Conservation (phyloP, 257 asterid genomes). For the Craterostigma plantagineum region DNA sequence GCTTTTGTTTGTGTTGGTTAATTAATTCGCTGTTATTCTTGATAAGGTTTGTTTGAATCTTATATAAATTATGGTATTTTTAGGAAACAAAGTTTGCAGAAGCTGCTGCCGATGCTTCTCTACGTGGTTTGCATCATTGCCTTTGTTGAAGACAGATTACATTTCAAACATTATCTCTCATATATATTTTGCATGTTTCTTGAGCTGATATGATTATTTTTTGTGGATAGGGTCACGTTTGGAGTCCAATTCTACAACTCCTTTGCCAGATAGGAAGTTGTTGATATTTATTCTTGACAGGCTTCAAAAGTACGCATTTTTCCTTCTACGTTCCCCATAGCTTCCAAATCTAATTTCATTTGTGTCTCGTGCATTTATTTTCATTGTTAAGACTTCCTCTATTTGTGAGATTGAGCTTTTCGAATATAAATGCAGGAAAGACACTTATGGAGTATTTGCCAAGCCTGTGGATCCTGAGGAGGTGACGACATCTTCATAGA, state of each 20-base stretch:
- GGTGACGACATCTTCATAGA: slow-evolving; percentile 23
- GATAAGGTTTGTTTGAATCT: no score
- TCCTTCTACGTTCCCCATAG: slow-evolving; percentile 13
- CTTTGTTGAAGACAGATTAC: background rate
- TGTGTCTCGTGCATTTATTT: slow-evolving; percentile 11
- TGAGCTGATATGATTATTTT: slow-evolving; percentile 1
- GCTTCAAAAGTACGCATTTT: slow-evolving; percentile 77
- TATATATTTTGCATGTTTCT: background rate
- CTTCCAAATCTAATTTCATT: slow-evolving; percentile 8
- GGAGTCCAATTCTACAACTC: slow-evolving; percentile 81
- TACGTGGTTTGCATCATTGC: no score
- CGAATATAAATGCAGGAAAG: slow-evolving; percentile 64
- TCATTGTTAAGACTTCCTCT: slow-evolving; percentile 10
- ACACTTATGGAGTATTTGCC: slow-evolving; percentile 79
- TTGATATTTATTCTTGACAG: slow-evolving; percentile 93
- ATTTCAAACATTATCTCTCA: slow-evolving; percentile 3
- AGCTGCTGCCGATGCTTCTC: no score
- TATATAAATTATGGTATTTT: no score
- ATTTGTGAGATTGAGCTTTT: slow-evolving; percentile 9
- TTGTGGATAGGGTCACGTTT: slow-evolving; percentile 71
- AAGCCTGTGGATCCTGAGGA: slow-evolving; percentile 95
- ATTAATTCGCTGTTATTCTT: no score
- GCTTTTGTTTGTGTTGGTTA: background rate
- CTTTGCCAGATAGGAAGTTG: slow-evolving; percentile 94
- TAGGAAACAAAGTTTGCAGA: no score